Conservation (phyloP, 139 green algal genomes). For the Deuterostichococcus epilithicus region DNA sequence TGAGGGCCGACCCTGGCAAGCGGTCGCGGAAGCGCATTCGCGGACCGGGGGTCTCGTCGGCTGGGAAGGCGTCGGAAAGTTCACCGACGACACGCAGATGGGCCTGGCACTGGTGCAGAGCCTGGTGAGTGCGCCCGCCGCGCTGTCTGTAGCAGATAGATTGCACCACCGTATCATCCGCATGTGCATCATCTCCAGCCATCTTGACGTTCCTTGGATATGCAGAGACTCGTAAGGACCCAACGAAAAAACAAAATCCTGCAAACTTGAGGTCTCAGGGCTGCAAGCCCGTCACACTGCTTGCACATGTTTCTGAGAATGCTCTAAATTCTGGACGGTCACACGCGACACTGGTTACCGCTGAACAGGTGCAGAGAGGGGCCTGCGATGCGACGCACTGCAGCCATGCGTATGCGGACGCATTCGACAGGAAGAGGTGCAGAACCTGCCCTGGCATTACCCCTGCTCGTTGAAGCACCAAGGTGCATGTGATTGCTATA, state of each 20-base stretch:
- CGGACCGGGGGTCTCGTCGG: not conserved
- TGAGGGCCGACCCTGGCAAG: not conserved
- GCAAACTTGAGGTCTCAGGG: too few relatives aligned
- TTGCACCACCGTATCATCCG: not conserved
- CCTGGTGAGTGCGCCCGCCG: conserved; percentile 14
- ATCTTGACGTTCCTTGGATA: too few relatives aligned
- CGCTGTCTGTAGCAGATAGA: not conserved
- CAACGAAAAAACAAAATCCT: too few relatives aligned
- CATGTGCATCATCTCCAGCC: too few relatives aligned
- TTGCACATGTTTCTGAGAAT: not conserved
- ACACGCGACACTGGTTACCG: too few relatives aligned
- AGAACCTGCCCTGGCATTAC: not conserved
- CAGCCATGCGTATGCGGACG: not conserved
- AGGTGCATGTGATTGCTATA: not conserved
- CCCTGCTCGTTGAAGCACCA: not conserved
- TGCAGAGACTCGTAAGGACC: too few relatives aligned
- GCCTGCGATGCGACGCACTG: not conserved
- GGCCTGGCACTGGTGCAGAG: conserved; percentile 25
- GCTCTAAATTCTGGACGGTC: too few relatives aligned
- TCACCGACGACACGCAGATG: conserved; percentile 47
- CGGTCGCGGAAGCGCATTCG: not conserved
- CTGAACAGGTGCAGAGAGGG: not conserved
- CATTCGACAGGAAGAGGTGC: not conserved
- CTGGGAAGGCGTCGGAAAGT: conserved; percentile 9
- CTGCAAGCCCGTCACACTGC: not conserved